Conservation (phyloP, 139 green algal species). For the Limnomonas spitsbergensis region DNA sequence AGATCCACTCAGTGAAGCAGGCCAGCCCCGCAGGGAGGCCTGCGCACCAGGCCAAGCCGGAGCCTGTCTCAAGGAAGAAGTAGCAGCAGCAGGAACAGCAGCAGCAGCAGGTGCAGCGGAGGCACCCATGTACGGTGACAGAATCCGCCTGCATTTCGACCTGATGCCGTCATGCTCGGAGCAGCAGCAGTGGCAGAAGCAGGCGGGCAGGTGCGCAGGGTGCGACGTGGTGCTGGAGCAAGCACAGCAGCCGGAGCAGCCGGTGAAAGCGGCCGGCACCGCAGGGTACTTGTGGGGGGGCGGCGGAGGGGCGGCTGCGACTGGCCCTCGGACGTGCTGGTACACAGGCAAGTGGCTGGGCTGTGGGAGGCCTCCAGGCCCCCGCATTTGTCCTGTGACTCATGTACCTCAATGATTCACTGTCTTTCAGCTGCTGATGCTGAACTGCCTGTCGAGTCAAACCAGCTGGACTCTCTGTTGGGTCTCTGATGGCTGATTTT, state of each 20-base stretch:
- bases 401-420: no score
- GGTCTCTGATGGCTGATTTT: no score
- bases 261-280: background rate
- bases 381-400: no score
- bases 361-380: no score
- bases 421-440: no score
- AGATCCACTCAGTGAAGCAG: no score
- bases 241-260: background rate
- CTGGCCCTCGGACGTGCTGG: background rate
- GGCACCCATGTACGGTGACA: background rate
- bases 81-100: no score
- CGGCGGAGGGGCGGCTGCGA: background rate
- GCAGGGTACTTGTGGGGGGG: background rate
- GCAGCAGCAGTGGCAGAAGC: background rate
- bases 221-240: background rate
- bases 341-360: background rate
- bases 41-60: no score
- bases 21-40: no score
- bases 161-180: background rate
- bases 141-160: constrained; percentile 7
- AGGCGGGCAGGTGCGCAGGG: constrained; percentile 11
- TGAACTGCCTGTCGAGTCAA: no score
- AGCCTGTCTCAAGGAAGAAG: no score
- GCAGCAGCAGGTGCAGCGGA: background rate
- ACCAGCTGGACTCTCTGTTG: no score